A percentile compares a stretch with the other conserved stretches of the same genome.
These are phyloP conservation scores for Stemphylium vesicarium DNA, from an alignment of 2,329 filamentous ascomycete genomes.

Conservation along the genomic window DNA sequence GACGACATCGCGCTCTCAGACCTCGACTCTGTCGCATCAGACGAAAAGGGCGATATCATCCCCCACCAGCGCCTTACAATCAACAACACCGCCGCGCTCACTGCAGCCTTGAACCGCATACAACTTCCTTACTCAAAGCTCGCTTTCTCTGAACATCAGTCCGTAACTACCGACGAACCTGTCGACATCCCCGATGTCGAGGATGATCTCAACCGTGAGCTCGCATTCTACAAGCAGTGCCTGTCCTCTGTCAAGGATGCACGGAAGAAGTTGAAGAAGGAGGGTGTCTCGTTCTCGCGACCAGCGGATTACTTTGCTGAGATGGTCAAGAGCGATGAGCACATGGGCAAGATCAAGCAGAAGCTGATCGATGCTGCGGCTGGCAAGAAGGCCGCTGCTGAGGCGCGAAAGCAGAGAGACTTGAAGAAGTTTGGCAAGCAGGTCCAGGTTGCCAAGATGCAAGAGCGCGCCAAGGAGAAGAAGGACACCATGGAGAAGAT, in stretches of 20 bases:
- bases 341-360: slow-evolving; percentile 95
- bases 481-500: slow-evolving; percentile 95
- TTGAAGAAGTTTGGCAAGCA: slow-evolving; percentile 99
- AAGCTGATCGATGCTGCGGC: slow-evolving; percentile 93
- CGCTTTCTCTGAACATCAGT: slow-evolving; percentile 84
- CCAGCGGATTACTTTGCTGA: slow-evolving; percentile 97
- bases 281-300: slow-evolving; percentile 83
- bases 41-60: slow-evolving; percentile 84
- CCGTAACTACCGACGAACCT: slow-evolving; percentile 70
- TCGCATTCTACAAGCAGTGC: slow-evolving; percentile 91
- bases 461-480: slow-evolving; percentile 93
- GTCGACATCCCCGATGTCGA: slow-evolving; percentile 82
- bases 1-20: slow-evolving; percentile 88
- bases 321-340: slow-evolving; percentile 98
- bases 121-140: slow-evolving; percentile 71
- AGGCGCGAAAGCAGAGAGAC: slow-evolving; percentile 90
- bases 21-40: slow-evolving; percentile 76
- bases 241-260: slow-evolving; percentile 78
- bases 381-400: slow-evolving; percentile 86
- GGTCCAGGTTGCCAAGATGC: slow-evolving; percentile 93
- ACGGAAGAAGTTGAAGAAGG: slow-evolving; percentile 76
- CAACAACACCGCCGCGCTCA: slow-evolving; percentile 92
- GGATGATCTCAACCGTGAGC: slow-evolving; percentile 89
- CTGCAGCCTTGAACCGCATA: slow-evolving; percentile 80
- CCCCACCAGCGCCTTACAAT: slow-evolving; percentile 93